A percentile compares a stretch with the other conserved stretches of the same genome.
Conservation (phyloP, 768 basidiomycete genomes). For the Dictyophora rubrovolvata region DNA sequence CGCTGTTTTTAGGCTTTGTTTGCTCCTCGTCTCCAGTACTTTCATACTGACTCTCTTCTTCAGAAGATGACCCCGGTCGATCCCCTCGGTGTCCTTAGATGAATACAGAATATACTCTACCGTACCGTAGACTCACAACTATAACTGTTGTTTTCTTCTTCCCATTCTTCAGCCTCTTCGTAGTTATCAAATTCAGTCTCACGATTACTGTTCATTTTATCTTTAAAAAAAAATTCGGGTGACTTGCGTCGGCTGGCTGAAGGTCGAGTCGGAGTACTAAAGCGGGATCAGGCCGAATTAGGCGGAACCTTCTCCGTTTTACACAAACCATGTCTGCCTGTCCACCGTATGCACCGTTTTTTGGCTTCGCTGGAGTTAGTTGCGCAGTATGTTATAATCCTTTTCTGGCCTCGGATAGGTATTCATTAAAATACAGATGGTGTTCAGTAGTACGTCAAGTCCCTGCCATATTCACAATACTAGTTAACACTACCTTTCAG, state of each 20-base stretch:
- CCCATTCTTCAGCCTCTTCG: background rate
- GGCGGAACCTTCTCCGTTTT: too few relatives aligned
- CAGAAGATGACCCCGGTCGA: background rate
- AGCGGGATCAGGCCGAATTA: too few relatives aligned
- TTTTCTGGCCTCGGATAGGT: background rate
- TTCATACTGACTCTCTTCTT: constrained; percentile 2
- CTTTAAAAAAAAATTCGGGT: background rate
- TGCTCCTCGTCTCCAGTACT: constrained; percentile 29
- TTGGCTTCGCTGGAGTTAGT: constrained; percentile 96
- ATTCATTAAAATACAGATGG: constrained; percentile 51
- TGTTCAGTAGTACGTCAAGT: constrained; percentile 75
- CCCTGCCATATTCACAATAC: background rate
- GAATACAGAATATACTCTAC: background rate
- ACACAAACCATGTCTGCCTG: constrained; percentile 35
- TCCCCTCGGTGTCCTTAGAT: background rate
- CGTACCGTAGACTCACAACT: background rate
- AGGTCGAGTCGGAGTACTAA: too few relatives aligned
- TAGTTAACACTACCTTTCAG: constrained; percentile 27
- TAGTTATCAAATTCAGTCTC: background rate
- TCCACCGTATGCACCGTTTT: constrained; percentile 94
- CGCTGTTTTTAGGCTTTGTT: constrained; percentile 12
- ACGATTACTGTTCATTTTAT: background rate
- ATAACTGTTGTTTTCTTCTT: background rate
- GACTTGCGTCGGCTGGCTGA: background rate
- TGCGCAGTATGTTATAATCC: constrained; percentile 54